Base-by-base conservation (phyloP, 169 alveolate genomes). In the Plasmodium vinckei region DNA sequence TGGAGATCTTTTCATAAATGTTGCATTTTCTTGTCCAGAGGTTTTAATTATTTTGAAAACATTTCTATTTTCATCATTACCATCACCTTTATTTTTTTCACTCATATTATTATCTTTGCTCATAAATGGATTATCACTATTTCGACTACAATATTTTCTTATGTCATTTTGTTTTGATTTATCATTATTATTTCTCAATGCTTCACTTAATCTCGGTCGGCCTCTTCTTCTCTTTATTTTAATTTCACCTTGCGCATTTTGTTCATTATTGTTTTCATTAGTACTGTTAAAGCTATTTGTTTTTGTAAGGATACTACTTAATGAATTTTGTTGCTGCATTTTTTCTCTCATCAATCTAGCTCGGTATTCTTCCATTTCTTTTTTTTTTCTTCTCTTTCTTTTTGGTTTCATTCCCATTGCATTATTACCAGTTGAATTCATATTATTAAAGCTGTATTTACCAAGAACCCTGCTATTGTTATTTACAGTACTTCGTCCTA, bases 291-390 rank as follows among this genome's bases (percentile, higher is more conserved):
- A 57, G 49, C 91, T 86, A 54, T 86, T 86, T 13, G 60, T 68
- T 70, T 82, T 82, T 12, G 70, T 82, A 21, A 53, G 33, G 57
- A 65, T 19, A 61, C 82, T 82, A 25, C 69, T 70, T 51, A 86
- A 57, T 5, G 87, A 70, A 70, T 86, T 86, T 47, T 86, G 91
- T n/a, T 71, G 86, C 9, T 86, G 86, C 79, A 71, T 57, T 70
- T 86, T 86, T 59, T 71, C 91, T 59, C 47, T 86, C 71, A 86
- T 46, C 53, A 59, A 21, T n/a, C 79, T 72, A 12, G 91, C 91
- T 59, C 91, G 47, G 21, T 63, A 70, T 70, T 63, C 91, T 65
- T 86, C 91, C 91, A 86, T 86, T 70, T 86, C 91, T 86, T 86
- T 86, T 44, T 86, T 86, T 59, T 86, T 86, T 21, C 91, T 47